Base-by-base conservation (phyloP, 805 yeast species). In the Debaryomyces castellii region DNA sequence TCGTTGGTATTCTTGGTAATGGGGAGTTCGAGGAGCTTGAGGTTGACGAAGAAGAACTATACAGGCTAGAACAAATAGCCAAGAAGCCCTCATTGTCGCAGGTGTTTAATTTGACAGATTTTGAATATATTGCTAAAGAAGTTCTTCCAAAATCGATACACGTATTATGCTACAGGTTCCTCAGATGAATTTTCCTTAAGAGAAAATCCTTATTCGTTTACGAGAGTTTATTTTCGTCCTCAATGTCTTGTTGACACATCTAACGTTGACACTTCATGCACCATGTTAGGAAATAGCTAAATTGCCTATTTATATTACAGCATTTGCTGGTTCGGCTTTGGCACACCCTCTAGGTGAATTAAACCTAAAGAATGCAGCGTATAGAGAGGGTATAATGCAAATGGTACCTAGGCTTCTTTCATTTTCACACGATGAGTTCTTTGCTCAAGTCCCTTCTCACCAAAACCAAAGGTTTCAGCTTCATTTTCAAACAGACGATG, bases 91-190 rank as follows among this genome's bases (percentile, higher is more conserved):
- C 64, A 4, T 37, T 70, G 11, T 39, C 47, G 2, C 48, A 53
- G 9, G 52, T 68, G 4, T 63, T 58, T 49, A 65, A 57, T 35
- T 24, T 66, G 6, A 44, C 60, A 8, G 75, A 70, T 43, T 70
- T 71, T 40, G 74, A 69, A 49, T 50, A 46, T 17, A 52, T 67
- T 20, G 73, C 75, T 4, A 52, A 52, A 28, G 49, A 63, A 38
- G 54, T 55, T 5, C 49, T 69, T 17, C 57, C 70, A 6, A 51
- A 45, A 5, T 41, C 54, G 1, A 64, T 71, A 1, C 68, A 60
- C 56, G 55, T 76, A 74, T 53, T 73, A 59, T 46, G 59, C 67
- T 2, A 71, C 78, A 7, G 80, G 77, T 5, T 63, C 79, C 11
- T 74, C 73, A 36, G 81, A 76, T 55, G 72, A 74, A 51, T 53